Base-by-base conservation (phyloP, 2,329 filamentous ascomycete species). In the Chrysoporthe puriensis region DNA sequence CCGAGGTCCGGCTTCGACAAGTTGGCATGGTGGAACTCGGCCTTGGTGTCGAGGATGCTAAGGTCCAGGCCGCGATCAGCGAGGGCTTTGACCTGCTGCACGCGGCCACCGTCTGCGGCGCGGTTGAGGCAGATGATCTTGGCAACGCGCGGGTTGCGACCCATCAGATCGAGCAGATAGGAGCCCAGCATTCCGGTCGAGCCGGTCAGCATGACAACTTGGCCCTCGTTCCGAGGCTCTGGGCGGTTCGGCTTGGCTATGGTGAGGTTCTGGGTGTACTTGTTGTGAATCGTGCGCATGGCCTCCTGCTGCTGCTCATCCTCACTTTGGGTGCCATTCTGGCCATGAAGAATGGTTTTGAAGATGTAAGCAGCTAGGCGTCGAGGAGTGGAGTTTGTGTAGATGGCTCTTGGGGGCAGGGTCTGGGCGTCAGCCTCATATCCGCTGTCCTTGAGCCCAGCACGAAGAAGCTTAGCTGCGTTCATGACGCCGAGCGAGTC, bases 1-100 rank as follows among this genome's bases (percentile, higher is more conserved):
- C 85, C 86, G 1, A 89, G 78, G 16, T 78, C 73, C 0, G 79
- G 74, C 14, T 81, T 78, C 0, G 81, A 79, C n/a, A 82, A 78
- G 70, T 88, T 84, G 1, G 79, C 80, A 42, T 82, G 78, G 11
- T 84, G 72, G 36, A 86, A 84, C 54, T 83, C 78, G 3, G 82
- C 76, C 74, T 78, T 81, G 9, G 73, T 71, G 61, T 76, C 78
- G 46, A 78, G 67, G 0, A 71, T 69, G 1, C 69, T 66, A 13
- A 62, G 21, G 42, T 69, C 62, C 3, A 83, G 76, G 1, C 80
- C 80, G 13, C 82, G 81, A 0, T 76, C 74, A 1, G 72, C 70
- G 67, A 76, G 77, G 14, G 73, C 72, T n/a, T 72, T 70, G 6
- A 71, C 73, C 67, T 85, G 82, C 2, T 79, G 79, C n/a, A 72